A percentile compares a stretch with the other conserved stretches of the same genome.
Conservation (phyloP, 768 basidiomycete species). For the Phanerodontia chrysosporium region DNA sequence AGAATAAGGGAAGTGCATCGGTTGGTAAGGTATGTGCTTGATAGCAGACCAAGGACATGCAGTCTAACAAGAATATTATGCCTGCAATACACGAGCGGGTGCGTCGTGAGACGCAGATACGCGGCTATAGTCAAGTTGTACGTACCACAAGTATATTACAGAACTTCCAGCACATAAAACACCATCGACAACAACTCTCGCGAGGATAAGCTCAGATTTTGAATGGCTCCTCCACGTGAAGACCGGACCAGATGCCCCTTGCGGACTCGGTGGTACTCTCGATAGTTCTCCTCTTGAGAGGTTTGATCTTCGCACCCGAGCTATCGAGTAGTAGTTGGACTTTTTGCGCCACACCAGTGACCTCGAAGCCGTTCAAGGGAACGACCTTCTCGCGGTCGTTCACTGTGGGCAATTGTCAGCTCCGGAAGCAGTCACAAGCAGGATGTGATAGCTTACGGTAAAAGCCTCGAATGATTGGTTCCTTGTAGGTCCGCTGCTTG, state of each 20-base stretch:
- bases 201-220: slow-evolving; percentile 33
- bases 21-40: background rate
- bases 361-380: slow-evolving; percentile 70
- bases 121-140: background rate
- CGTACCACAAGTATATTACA: slow-evolving; percentile 1
- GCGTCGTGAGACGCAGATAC: background rate
- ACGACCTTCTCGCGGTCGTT: slow-evolving; percentile 89
- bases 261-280: slow-evolving; percentile 77
- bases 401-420: slow-evolving; percentile 39
- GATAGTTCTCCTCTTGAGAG: slow-evolving; percentile 67
- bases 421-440: background rate
- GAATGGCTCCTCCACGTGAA: slow-evolving; percentile 75
- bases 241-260: slow-evolving; percentile 86
- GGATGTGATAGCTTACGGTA: slow-evolving; percentile 56
- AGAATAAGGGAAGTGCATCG: background rate
- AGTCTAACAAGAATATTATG: background rate
- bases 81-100: background rate
- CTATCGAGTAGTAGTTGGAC: slow-evolving; percentile 81
- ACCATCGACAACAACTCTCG: background rate
- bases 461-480: slow-evolving; percentile 80
- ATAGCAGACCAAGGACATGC: background rate
- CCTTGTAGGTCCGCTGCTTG: slow-evolving; percentile 65
- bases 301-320: slow-evolving; percentile 81
- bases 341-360: slow-evolving; percentile 71
- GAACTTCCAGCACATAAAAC: background rate